A percentile compares a stretch with the other conserved stretches of the same genome.
These are phyloP conservation scores for Pleurozium schreberi DNA, from an alignment of 225 moss, liverwort and hornwort species.

Conservation along the genomic window DNA sequence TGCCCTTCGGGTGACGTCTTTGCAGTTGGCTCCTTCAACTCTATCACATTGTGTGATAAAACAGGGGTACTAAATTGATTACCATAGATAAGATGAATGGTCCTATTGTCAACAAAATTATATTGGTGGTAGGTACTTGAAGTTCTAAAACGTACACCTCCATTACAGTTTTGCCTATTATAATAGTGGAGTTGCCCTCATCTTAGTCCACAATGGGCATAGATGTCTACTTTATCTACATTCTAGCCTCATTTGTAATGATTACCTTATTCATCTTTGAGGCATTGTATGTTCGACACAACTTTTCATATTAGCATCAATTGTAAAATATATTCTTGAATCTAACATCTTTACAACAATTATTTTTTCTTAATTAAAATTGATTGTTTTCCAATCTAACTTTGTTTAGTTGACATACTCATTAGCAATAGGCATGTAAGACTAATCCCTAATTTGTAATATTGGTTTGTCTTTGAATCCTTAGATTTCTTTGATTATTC, in stretches of 20 bases:
- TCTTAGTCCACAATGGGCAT: rapidly evolving
- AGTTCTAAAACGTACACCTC: background rate
- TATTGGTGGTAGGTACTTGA: too few relatives aligned
- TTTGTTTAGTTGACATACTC: background rate
- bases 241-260: background rate
- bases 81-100: background rate
- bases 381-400: rapidly evolving
- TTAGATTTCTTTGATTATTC: background rate
- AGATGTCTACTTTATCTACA: background rate
- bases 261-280: background rate
- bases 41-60: slow-evolving; percentile 63
- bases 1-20: slow-evolving; percentile 76
- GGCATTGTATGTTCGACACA: too few relatives aligned
- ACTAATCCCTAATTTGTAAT: background rate
- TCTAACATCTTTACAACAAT: rapidly evolving
- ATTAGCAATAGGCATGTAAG: background rate
- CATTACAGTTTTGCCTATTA: background rate
- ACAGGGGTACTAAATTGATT: slow-evolving; percentile 40
- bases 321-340: background rate
- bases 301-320: background rate
- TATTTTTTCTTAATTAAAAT: background rate
- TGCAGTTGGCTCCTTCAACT: slow-evolving; percentile 57
- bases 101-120: background rate
- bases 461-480: background rate
- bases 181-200: too few relatives aligned